Conservation (phyloP, 2,329 filamentous ascomycete species). For the Clonostachys solani region DNA sequence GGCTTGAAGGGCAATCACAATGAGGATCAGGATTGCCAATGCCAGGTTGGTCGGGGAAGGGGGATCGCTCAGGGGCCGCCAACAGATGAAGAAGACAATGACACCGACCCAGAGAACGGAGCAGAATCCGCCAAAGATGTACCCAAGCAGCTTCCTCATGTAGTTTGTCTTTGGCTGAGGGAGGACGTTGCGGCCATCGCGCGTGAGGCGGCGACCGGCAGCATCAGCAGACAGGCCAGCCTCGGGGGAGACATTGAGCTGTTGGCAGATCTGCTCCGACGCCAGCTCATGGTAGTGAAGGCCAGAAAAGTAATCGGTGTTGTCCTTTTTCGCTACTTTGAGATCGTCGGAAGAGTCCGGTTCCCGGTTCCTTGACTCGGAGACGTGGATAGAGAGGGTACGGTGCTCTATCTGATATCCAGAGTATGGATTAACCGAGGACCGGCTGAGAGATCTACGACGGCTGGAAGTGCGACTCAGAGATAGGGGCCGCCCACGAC, state of each 20-base stretch:
- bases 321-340: slow-evolving; percentile 19
- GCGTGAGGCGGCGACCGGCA: slow-evolving; percentile 24
- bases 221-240: slow-evolving; percentile 26
- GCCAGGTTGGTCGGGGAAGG: slow-evolving; percentile 37
- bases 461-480: no score
- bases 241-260: slow-evolving; percentile 27
- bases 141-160: slow-evolving; percentile 30
- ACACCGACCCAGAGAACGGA: slow-evolving; percentile 39
- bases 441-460: no score
- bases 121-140: slow-evolving; percentile 42
- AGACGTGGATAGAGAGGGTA: slow-evolving; percentile 32
- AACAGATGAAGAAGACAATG: slow-evolving; percentile 43
- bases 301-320: slow-evolving; percentile 36
- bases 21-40: slow-evolving; percentile 38
- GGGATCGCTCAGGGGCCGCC: slow-evolving; percentile 38
- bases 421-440: no score
- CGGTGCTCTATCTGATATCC: slow-evolving; percentile 25
- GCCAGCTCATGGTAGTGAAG: slow-evolving; percentile 30
- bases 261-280: slow-evolving; percentile 26
- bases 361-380: slow-evolving; percentile 22
- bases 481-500: no score
- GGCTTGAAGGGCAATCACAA: slow-evolving; percentile 41
- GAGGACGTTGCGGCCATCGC: slow-evolving; percentile 35
- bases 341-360: slow-evolving; percentile 4
- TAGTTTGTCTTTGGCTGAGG: slow-evolving; percentile 37